Evolutionary conservation across 139 green algal species (phyloP).

Genomic region (Asterochloris erici): DNA sequence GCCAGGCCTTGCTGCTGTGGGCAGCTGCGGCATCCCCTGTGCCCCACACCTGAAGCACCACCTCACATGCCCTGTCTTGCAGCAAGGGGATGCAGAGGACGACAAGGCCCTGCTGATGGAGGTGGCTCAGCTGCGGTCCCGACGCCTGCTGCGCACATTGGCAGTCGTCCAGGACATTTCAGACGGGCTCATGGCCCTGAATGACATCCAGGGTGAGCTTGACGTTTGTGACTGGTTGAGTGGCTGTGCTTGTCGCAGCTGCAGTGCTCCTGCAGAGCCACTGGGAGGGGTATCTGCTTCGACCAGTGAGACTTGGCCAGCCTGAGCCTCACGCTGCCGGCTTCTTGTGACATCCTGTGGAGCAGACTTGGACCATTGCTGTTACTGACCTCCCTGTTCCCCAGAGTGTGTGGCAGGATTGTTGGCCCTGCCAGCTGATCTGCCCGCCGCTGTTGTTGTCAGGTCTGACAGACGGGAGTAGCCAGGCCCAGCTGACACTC

Average conservation of each 20-base stretch:
- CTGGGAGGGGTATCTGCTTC: too few relatives aligned
- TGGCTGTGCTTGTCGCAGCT: not conserved
- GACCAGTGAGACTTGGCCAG: too few relatives aligned
- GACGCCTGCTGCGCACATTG: conserved; percentile 52
- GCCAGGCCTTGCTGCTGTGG: too few relatives aligned
- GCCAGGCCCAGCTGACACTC: too few relatives aligned
- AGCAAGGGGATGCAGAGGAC: conserved; percentile 20
- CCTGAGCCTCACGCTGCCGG: not conserved
- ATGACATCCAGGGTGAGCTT: conserved; percentile 55
- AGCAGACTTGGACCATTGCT: not conserved
- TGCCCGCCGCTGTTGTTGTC: too few relatives aligned
- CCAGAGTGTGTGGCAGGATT: not conserved
- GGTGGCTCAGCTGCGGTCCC: conserved; percentile 36
- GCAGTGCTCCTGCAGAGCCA: too few relatives aligned
- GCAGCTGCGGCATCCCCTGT: too few relatives aligned
- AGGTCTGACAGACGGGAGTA: too few relatives aligned
- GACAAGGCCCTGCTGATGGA: conserved; percentile 31
- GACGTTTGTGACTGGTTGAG: not conserved
- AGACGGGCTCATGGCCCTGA: conserved; percentile 57
- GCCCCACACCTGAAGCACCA: not conserved
- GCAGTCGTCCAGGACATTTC: conserved; percentile 73
- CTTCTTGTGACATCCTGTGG: not conserved
- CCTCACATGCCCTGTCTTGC: not conserved
- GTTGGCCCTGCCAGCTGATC: not conserved
- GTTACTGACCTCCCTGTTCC: not conserved